Evolutionary conservation across 2,329 filamentous ascomycete species (phyloP), one percentile per base, ranked within the genome.

Genomic region (Westerdykella ornata): DNA sequence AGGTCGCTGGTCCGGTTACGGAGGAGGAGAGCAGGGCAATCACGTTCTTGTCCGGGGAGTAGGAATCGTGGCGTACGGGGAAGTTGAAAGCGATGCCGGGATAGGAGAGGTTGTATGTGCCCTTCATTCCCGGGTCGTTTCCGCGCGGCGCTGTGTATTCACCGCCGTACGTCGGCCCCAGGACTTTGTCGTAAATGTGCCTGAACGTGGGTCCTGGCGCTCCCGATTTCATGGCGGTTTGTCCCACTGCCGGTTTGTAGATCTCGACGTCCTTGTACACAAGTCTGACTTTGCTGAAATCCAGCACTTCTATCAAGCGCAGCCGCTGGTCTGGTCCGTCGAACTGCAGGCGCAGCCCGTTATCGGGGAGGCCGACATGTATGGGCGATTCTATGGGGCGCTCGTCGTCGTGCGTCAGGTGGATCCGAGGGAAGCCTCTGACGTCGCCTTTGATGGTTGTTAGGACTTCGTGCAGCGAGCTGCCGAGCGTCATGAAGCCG

Each of bases 61-160:
- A 96, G 16, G 81, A 78, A 1, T 84, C 81, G 43, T 78, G 72
- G 37, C 82, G 76, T 20, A 97, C 72, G 1, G 87, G 81, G 51
- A 98, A 98, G 29, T 85, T 89, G 62, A 97, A 96, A 0, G 90
- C 88, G 20, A 98, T 81, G 0, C 92, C 92, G 1, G 90, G 89
- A 67, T 96, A 98, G 1, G 90, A 97, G 26, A 98, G 72, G 26
- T 95, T 81, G 60, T 97, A 98, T 16, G 80, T 84, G 13, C 89
- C 89, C 44, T 74, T 70, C 13, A 73, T 63, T 13, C 58, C 71
- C 9, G 74, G 72, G 32, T 72, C 69, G 28, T 73, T 68, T 3
- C 71, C 72, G 5, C 67, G 63, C 1, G 86, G 80, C 7, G 83
- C 76, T 29, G 95, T 76, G 59, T 90, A 98, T 71, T 98, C 92